phyloP scores from a whole-genome alignment of 495 filamentous ascomycete species.

The Cladorrhinum samala region DNA sequence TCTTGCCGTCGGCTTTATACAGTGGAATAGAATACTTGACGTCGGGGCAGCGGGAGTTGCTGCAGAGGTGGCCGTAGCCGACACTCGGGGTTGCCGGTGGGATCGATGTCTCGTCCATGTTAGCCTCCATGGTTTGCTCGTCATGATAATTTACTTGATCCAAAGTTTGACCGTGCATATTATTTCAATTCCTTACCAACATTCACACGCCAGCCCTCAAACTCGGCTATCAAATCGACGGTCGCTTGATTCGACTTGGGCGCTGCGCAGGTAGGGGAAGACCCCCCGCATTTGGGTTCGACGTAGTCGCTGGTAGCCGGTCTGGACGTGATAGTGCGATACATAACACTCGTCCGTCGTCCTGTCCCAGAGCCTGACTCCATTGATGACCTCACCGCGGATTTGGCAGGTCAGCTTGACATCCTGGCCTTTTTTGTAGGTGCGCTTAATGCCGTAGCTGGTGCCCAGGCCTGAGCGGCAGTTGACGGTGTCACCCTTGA shows the following conservation, averaged over 20 bases:
- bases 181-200: slow-evolving; percentile 6
- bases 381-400: slow-evolving; percentile 11
- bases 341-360: slow-evolving; percentile 26
- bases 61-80: slow-evolving; percentile 49
- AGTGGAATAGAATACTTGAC: slow-evolving; percentile 41
- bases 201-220: slow-evolving; percentile 14
- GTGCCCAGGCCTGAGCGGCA: slow-evolving; percentile 24
- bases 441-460: slow-evolving; percentile 13
- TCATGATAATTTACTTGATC: neutral
- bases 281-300: slow-evolving; percentile 9
- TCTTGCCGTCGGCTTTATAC: slow-evolving; percentile 31
- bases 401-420: slow-evolving; percentile 25
- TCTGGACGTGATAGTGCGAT: slow-evolving; percentile 25
- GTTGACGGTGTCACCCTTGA: slow-evolving; percentile 18
- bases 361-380: slow-evolving; percentile 29
- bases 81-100: slow-evolving; percentile 43
- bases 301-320: slow-evolving; percentile 21
- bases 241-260: slow-evolving; percentile 16
- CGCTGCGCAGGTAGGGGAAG: slow-evolving; percentile 1
- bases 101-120: slow-evolving; percentile 29
- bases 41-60: slow-evolving; percentile 35
- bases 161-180: no score
- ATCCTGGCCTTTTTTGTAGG: slow-evolving; percentile 18
- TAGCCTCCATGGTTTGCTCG: neutral
- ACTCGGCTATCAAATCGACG: slow-evolving; percentile 16